A percentile compares a stretch with the other conserved stretches of the same genome.
Evolutionary conservation across 495 filamentous ascomycete genomes (phyloP).

Genomic region (Hypoxylon subgilvum): DNA sequence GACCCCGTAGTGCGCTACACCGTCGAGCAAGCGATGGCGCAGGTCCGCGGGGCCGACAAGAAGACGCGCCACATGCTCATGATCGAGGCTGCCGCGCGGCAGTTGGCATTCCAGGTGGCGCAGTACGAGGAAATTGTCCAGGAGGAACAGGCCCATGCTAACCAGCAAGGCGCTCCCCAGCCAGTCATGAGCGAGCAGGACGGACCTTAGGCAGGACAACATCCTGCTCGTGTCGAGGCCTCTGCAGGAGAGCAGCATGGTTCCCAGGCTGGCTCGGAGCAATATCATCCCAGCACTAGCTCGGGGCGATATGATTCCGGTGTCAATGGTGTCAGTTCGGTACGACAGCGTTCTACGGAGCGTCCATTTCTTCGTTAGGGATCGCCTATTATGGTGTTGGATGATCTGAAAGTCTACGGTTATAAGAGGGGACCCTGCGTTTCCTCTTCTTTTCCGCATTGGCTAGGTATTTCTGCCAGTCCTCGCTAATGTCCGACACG

Average conservation of each 20-base stretch:
- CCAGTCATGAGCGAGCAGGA: slow-evolving; percentile 36
- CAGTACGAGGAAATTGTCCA: slow-evolving; percentile 49
- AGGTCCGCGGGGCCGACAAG: slow-evolving; percentile 50
- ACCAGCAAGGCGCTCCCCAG: slow-evolving; percentile 17
- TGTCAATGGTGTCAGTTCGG: too few species aligned
- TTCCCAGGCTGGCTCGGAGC: background rate
- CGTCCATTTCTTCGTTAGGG: too few species aligned
- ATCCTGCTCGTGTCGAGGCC: background rate
- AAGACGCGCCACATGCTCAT: slow-evolving; percentile 48
- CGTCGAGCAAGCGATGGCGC: slow-evolving; percentile 47
- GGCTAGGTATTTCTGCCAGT: too few species aligned
- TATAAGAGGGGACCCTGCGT: too few species aligned
- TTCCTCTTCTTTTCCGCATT: too few species aligned
- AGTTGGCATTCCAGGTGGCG: slow-evolving; percentile 51
- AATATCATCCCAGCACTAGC: too few species aligned
- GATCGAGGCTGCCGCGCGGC: slow-evolving; percentile 50
- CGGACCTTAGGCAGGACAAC: slow-evolving; percentile 26
- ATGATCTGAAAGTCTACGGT: too few species aligned
- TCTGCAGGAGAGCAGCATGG: background rate
- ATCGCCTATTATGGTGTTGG: too few species aligned
- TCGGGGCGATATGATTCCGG: too few species aligned
- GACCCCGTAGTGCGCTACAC: slow-evolving; percentile 48
- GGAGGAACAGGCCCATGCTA: slow-evolving; percentile 33
- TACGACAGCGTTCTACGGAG: too few species aligned
- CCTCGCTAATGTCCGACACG: too few species aligned